Evolutionary conservation across 116 monocot genomes (phyloP), one percentile per base, ranked within the genome.

Genomic region (Iris pallida): DNA sequence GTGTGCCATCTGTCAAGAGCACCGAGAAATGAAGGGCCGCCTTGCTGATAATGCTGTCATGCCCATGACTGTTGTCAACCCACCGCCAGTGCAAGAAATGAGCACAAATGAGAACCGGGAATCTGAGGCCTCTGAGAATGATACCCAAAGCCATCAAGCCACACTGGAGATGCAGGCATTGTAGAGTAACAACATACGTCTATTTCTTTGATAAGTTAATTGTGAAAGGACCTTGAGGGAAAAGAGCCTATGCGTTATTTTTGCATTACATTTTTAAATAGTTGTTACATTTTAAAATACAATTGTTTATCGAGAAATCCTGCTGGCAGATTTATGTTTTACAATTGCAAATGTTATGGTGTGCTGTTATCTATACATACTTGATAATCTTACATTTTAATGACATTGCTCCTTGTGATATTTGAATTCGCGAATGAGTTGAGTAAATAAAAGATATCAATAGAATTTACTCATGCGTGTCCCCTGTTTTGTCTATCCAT

Each of bases 161-260:
- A 71, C 73, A 8, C 53, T 83, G 61, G 82, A 83, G 56, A 83
- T 78, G 78, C 78, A 75, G 53, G 78, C 82, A 41, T 49, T 83
- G 64, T 83, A 73, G 55, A 61, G 55, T 1, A 9, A 47, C 12
- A 10, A 52, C 52, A 52, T 52, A 52, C 14, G 10, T 3, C 7
- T 52, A 14, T 52, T 10, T 52, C 52, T 52, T 7, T 10, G 4
- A 30, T 30, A 30, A 3, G 30, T 30, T 30, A 30, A 30, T 1
- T 1, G 30, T 30, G 30, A 30, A 30, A 30, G 30, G 30, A 30
- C 30, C 30, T 30, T 30, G 30, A 30, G 30, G 30, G 30, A 30
- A 30, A 30, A 30, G 30, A 30, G 30, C 30, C 30, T 30, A 30
- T 30, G 30, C 30, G 30, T 30, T 0, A 30, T 0, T 30, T 30